Base-by-base conservation (phyloP, 495 filamentous ascomycete genomes). In the Aspergillus saccharolyticus region DNA sequence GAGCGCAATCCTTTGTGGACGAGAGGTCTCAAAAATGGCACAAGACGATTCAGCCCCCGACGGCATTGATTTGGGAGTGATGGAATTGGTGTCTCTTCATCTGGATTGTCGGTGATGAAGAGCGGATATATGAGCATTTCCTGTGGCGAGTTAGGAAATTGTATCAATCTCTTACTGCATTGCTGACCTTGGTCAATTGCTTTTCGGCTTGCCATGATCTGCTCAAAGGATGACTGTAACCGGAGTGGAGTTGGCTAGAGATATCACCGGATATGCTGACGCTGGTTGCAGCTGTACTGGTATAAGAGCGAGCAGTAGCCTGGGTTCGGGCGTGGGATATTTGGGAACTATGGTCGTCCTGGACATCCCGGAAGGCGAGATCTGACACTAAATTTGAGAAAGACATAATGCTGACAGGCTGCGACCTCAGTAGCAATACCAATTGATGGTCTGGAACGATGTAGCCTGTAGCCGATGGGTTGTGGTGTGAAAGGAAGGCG, bases 41-140 rank as follows among this genome's bases (percentile, higher is more conserved):
- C 74, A 54, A 97, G 64, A 55, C 85, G 90, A 72, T 96, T 96
- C 66, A 97, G 63, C 47, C 95, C 92, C 53, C 89, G 85, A 54
- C 93, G 91, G 72, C 85, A 74, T 74, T 97, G 93, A 64, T 87
- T 86, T 12, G 94, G 94, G 2, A 98, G 81, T 42, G 91, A 96
- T 43, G 91, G 85, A 48, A 98, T 93, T 10, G 89, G 81, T 4
- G 85, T 89, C 73, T 96, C 90, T 75, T 97, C 93, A 64, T 98
- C 89, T 16, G 90, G 87, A 54, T 89, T 83, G 72, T 97, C 94
- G 56, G 94, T 94, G 61, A 98, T 87, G 76, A 98, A 98, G 44
- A 98, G 81, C 2, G 94, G 94, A 71, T 95, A 96, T 52, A 98
- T 96, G 62, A 98, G 83, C 93, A 97, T 97, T 30, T 91, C 91